Evolutionary conservation across 2,329 filamentous ascomycete genomes (phyloP).

Genomic region (Rugonectria rugulosa): DNA sequence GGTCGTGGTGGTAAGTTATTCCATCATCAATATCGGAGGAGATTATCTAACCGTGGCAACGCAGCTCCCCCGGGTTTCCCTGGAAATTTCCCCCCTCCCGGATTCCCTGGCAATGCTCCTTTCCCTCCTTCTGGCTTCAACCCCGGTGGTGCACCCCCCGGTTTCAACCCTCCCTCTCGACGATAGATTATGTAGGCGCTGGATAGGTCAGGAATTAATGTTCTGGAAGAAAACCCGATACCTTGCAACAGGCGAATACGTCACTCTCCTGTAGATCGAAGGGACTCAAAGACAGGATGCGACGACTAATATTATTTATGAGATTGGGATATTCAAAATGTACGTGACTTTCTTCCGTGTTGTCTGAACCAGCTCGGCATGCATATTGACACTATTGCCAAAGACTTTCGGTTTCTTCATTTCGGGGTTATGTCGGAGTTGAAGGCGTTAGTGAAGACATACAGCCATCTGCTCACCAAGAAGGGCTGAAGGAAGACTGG

Average conservation of each 20-base stretch:
- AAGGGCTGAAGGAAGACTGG: too few relatives aligned
- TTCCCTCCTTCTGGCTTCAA: conserved; percentile 60
- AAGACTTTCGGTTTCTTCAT: conserved; percentile 26
- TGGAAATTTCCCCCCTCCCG: conserved; percentile 54
- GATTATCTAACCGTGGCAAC: conserved; percentile 45
- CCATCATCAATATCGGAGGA: conserved; percentile 7
- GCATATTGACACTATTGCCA: conserved; percentile 35
- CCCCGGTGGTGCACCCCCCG: conserved; percentile 59
- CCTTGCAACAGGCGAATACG: conserved; percentile 30
- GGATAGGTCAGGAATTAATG: conserved; percentile 35
- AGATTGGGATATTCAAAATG: conserved; percentile 40
- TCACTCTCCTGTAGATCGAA: conserved; percentile 31
- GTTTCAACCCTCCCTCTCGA: conserved; percentile 78
- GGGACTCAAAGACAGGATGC: conserved; percentile 23
- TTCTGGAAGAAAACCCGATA: conserved; percentile 37
- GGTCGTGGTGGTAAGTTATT: conserved; percentile 63
- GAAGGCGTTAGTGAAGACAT: conserved; percentile 1
- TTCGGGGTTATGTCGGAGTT: not conserved
- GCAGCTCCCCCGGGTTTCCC: conserved; percentile 58
- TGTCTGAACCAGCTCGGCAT: conserved; percentile 31
- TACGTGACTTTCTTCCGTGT: conserved; percentile 40
- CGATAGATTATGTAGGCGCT: conserved; percentile 52
- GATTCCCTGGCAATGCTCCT: conserved; percentile 48
- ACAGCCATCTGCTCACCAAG: not conserved
- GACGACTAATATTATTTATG: conserved; percentile 29